Conservation (phyloP, 352 stramenopile species). For the Peronospora farinosa region DNA sequence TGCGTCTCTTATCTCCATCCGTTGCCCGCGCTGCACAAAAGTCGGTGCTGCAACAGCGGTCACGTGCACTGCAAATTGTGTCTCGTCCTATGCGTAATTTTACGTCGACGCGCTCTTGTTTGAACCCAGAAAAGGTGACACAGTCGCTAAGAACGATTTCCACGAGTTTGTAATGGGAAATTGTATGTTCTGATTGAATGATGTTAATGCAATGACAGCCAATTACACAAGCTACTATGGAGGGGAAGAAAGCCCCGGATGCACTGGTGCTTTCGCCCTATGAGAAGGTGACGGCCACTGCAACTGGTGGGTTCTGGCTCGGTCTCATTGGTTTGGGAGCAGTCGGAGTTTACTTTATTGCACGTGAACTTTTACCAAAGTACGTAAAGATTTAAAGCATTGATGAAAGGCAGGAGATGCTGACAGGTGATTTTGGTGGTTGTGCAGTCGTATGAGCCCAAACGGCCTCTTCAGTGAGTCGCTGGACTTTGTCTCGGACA, state of each 20-base stretch:
- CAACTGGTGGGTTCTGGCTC: conserved; percentile 85
- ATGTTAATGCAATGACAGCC: conserved; percentile 19
- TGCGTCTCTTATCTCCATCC: conserved; percentile 25
- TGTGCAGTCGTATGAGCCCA: conserved; percentile 68
- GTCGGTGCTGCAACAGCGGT: conserved; percentile 16
- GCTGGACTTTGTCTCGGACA: conserved; percentile 65
- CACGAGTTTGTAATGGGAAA: not conserved
- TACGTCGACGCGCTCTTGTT: conserved; percentile 40
- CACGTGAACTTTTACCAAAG: conserved; percentile 86
- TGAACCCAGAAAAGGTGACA: conserved; percentile 53
- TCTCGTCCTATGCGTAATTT: conserved; percentile 29
- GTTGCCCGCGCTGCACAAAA: conserved; percentile 25
- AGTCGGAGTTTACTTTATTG: conserved; percentile 90
- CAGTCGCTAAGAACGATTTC: not conserved
- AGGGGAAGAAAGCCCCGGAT: conserved; percentile 54
- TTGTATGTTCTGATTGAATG: not conserved
- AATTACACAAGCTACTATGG: conserved; percentile 30
- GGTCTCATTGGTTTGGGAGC: conserved; percentile 77
- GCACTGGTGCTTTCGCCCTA: conserved; percentile 89
- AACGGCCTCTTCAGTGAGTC: conserved; percentile 79
- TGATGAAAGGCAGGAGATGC: not conserved
- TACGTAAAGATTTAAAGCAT: conserved; percentile 27
- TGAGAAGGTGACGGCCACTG: conserved; percentile 90
- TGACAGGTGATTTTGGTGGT: conserved; percentile 12
- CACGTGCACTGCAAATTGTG: conserved; percentile 23